Conservation (phyloP, 352 stramenopile species). For the Globisporangium takayamanum region DNA sequence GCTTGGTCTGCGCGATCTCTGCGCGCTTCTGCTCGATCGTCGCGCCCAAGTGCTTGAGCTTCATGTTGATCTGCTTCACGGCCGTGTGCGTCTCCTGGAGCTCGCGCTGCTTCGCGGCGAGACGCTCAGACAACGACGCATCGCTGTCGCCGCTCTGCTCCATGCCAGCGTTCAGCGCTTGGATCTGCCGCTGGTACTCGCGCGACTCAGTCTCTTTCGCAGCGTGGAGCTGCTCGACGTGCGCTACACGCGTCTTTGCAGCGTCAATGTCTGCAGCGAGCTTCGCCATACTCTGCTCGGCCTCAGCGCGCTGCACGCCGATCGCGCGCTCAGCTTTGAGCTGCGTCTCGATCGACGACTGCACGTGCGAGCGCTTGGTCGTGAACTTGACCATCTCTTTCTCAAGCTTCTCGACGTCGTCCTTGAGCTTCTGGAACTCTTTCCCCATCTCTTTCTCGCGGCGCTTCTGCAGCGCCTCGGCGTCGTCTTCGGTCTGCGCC, state of each 20-base stretch:
- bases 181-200: conserved; percentile 78
- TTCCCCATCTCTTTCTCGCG: conserved; percentile 82
- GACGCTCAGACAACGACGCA: conserved; percentile 67
- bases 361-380: conserved; percentile 72
- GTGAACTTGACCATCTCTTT: conserved; percentile 83
- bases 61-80: conserved; percentile 90
- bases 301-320: conserved; percentile 68
- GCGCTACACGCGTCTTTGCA: conserved; percentile 52
- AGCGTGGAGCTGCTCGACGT: conserved; percentile 36
- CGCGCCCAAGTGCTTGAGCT: conserved; percentile 91
- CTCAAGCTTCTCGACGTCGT: conserved; percentile 69
- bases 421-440: conserved; percentile 77
- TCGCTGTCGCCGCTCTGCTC: conserved; percentile 67
- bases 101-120: conserved; percentile 74
- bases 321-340: conserved; percentile 51
- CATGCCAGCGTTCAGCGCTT: conserved; percentile 83
- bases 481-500: conserved; percentile 79
- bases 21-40: conserved; percentile 70
- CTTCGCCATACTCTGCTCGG: conserved; percentile 65
- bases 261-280: conserved; percentile 83
- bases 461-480: conserved; percentile 68
- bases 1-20: conserved; percentile 63
- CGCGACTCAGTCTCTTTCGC: conserved; percentile 61
- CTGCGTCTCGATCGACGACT: conserved; percentile 66
- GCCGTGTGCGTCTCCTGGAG: conserved; percentile 72